phyloP scores from a whole-genome alignment of 306 rosid genomes.

The Mimosa pudica region DNA sequence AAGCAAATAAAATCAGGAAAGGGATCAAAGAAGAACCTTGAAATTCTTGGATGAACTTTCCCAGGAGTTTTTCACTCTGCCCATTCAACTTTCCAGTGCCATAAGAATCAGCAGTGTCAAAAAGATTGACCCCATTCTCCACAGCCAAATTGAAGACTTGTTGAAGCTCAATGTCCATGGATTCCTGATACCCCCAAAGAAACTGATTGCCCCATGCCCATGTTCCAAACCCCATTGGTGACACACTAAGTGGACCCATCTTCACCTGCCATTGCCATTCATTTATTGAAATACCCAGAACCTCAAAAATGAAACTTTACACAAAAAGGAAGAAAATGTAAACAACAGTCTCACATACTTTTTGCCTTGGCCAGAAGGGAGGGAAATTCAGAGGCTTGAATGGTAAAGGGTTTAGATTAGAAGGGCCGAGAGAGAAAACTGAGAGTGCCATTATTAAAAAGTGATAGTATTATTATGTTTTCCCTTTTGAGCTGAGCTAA shows the following conservation, averaged over 20 bases:
- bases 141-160: slow-evolving; percentile 71
- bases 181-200: slow-evolving; percentile 83
- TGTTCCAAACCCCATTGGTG: slow-evolving; percentile 95
- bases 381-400: slow-evolving; percentile 67
- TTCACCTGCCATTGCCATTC: slow-evolving; percentile 57
- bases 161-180: slow-evolving; percentile 90
- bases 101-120: slow-evolving; percentile 92
- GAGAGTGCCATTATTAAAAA: slow-evolving; percentile 50
- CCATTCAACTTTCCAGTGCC: slow-evolving; percentile 93
- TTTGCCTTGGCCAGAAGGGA: slow-evolving; percentile 73
- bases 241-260: slow-evolving; percentile 82
- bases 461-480: neutral
- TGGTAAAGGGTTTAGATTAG: slow-evolving; percentile 38
- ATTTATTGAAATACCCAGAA: slow-evolving; percentile 3
- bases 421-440: slow-evolving; percentile 41
- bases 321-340: neutral
- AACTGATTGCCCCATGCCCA: slow-evolving; percentile 99
- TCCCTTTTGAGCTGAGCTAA: neutral
- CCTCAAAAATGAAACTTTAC: neutral
- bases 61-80: slow-evolving; percentile 87
- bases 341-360: slow-evolving; percentile 37
- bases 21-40: slow-evolving; percentile 54
- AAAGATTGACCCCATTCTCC: slow-evolving; percentile 80
- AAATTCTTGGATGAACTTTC: slow-evolving; percentile 67
- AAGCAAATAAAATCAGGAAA: slow-evolving; percentile 10